A percentile compares a stretch with the other conserved stretches of the same genome.
Evolutionary conservation across 306 rosid species (phyloP).

Genomic region (Prinsepia uniflora): DNA sequence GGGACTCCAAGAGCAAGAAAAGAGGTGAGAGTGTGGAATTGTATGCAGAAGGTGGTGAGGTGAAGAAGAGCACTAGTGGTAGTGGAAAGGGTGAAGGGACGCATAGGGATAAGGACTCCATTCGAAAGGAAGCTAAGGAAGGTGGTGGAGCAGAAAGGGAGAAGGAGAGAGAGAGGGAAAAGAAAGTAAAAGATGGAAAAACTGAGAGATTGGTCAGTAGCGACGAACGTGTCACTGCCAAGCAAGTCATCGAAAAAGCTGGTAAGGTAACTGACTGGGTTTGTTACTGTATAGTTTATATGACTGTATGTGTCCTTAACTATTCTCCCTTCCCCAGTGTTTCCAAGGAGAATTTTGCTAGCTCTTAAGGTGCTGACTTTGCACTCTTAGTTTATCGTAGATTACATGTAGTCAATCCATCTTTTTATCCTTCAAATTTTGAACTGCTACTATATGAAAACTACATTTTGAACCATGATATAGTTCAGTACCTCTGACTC

Average conservation of each 20-base stretch:
- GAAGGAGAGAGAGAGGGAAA: conserved; percentile 48
- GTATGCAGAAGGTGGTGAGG: conserved; percentile 64
- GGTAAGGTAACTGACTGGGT: conserved; percentile 67
- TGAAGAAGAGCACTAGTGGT: conserved; percentile 45
- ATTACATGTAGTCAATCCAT: not conserved
- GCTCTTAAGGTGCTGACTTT: not conserved
- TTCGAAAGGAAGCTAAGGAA: conserved; percentile 69
- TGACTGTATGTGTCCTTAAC: not conserved
- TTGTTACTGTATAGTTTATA: conserved; percentile 1
- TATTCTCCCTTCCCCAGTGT: not conserved
- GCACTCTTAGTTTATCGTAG: not conserved
- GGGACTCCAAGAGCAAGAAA: conserved; percentile 73
- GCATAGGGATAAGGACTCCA: conserved; percentile 64
- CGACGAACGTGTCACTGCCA: conserved; percentile 51
- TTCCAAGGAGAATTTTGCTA: not conserved
- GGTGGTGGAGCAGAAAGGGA: conserved; percentile 49
- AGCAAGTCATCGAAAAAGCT: conserved; percentile 62
- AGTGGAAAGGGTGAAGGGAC: conserved; percentile 72
- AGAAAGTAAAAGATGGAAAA: conserved; percentile 54
- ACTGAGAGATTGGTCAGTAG: conserved; percentile 53
- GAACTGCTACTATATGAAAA: not conserved
- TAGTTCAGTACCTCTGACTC: not conserved
- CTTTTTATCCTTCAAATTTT: not conserved
- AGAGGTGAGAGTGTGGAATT: conserved; percentile 65
- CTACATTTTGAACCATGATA: not conserved